Evolutionary conservation across 257 asterid genomes (phyloP).

Genomic region (Fraxinus anomala): DNA sequence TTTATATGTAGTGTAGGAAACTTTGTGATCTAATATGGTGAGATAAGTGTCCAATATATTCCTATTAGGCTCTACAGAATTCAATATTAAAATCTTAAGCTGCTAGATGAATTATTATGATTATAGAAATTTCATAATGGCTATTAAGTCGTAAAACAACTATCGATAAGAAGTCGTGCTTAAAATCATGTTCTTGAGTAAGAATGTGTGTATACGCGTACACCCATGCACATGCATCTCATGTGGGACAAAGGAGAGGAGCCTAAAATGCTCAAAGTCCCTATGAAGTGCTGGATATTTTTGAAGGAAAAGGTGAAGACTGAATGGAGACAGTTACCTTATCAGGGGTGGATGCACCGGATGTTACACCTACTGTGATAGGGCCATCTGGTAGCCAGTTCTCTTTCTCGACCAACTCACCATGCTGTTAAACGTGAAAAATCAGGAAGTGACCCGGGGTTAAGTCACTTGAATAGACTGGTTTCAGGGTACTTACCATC

Average conservation of each 20-base stretch:
- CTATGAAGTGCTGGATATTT: background rate
- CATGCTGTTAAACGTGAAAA: slow-evolving; percentile 57
- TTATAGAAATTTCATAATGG: background rate
- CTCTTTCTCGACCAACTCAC: slow-evolving; percentile 94
- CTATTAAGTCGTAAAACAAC: background rate
- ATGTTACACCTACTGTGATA: slow-evolving; percentile 82
- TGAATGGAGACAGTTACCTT: slow-evolving; percentile 49
- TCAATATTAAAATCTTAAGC: background rate
- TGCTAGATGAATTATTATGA: background rate
- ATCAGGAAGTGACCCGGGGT: background rate
- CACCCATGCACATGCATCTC: background rate
- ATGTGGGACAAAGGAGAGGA: background rate
- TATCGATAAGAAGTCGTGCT: background rate
- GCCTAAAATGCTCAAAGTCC: background rate
- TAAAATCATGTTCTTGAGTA: background rate
- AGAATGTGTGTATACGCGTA: background rate
- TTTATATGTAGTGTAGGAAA: background rate
- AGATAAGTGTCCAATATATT: background rate
- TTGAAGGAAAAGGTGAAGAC: background rate
- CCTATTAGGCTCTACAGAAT: background rate
- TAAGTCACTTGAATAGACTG: slow-evolving; percentile 7
- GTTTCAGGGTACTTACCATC: slow-evolving; percentile 50
- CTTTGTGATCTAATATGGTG: background rate
- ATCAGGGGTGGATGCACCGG: slow-evolving; percentile 99
- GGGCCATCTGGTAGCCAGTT: slow-evolving; percentile 90